phyloP scores from a whole-genome alignment of 2,329 filamentous ascomycete genomes.

The Ambrosiella beaveri region DNA sequence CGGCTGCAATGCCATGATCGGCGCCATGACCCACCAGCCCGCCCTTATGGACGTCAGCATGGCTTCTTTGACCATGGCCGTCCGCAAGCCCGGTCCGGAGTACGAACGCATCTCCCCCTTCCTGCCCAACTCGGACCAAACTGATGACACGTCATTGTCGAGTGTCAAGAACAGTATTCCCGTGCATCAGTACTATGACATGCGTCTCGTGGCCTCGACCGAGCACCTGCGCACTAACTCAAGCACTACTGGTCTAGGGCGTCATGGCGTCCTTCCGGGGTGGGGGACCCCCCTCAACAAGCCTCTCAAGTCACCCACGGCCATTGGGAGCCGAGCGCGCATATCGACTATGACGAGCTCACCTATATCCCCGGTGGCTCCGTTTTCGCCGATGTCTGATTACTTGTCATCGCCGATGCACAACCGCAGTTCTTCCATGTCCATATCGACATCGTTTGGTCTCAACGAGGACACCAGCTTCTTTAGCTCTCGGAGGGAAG shows the following conservation, averaged over 20 bases:
- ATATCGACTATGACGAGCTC: slow-evolving; percentile 17
- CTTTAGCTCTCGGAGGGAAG: slow-evolving; percentile 13
- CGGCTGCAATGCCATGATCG: slow-evolving; percentile 88
- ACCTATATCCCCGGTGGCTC: slow-evolving; percentile 17
- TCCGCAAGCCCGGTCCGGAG: slow-evolving; percentile 35
- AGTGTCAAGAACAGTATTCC: slow-evolving; percentile 21
- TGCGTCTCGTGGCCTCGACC: slow-evolving; percentile 55
- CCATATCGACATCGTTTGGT: slow-evolving; percentile 16
- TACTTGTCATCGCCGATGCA: background rate
- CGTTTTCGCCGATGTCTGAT: slow-evolving; percentile 19
- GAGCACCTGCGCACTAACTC: slow-evolving; percentile 45
- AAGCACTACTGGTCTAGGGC: slow-evolving; percentile 21
- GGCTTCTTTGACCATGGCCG: slow-evolving; percentile 80
- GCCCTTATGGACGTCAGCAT: slow-evolving; percentile 80
- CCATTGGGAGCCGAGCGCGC: slow-evolving; percentile 22
- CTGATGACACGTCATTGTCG: slow-evolving; percentile 14
- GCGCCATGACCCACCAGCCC: slow-evolving; percentile 78
- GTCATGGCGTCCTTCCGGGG: slow-evolving; percentile 15
- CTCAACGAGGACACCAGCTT: slow-evolving; percentile 15
- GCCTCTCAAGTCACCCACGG: slow-evolving; percentile 16
- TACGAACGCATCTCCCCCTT: slow-evolving; percentile 19
- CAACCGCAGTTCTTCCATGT: slow-evolving; percentile 29
- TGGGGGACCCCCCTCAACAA: slow-evolving; percentile 16
- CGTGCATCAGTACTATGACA: slow-evolving; percentile 49
- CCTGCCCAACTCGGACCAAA: slow-evolving; percentile 15